phyloP scores from a whole-genome alignment of 2,329 filamentous ascomycete genomes.

The Phyllosticta paracitricarpa region DNA sequence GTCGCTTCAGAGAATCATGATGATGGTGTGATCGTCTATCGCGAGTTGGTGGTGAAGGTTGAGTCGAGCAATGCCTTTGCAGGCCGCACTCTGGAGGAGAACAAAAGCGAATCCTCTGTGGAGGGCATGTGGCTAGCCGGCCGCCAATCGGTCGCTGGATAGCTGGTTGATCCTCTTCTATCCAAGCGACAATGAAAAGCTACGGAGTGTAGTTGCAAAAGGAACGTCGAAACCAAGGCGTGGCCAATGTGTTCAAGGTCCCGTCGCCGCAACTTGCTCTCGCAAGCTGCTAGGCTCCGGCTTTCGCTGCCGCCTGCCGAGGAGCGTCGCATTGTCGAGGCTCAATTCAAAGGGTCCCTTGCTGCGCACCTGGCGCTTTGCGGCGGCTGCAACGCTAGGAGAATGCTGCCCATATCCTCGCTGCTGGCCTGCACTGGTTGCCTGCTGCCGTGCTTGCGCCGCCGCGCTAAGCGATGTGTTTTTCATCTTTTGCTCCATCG shows the following conservation, averaged over 20 bases:
- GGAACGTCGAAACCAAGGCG: background rate
- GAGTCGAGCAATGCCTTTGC: background rate
- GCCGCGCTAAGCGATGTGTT: slow-evolving; percentile 66
- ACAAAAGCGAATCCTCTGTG: background rate
- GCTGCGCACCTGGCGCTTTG: slow-evolving; percentile 67
- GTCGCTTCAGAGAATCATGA: background rate
- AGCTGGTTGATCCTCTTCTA: background rate
- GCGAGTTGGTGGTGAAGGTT: background rate
- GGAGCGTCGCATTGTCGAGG: slow-evolving; percentile 77
- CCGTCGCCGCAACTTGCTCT: slow-evolving; percentile 29
- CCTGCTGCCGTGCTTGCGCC: slow-evolving; percentile 48
- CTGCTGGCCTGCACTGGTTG: slow-evolving; percentile 39
- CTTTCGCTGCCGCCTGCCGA: slow-evolving; percentile 59
- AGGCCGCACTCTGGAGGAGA: background rate
- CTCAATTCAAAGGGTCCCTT: slow-evolving; percentile 86
- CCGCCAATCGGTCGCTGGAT: background rate
- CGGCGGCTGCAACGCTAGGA: slow-evolving; percentile 71
- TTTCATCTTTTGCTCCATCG: slow-evolving; percentile 79
- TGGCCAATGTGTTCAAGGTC: slow-evolving; percentile 8
- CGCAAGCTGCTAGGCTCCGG: slow-evolving; percentile 35
- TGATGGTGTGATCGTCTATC: background rate
- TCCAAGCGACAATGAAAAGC: background rate
- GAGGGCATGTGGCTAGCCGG: background rate
- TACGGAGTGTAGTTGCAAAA: background rate
- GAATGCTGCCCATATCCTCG: slow-evolving; percentile 86